phyloP scores from a whole-genome alignment of 2,329 filamentous ascomycete species.

The Annulohypoxylon truncatum region DNA sequence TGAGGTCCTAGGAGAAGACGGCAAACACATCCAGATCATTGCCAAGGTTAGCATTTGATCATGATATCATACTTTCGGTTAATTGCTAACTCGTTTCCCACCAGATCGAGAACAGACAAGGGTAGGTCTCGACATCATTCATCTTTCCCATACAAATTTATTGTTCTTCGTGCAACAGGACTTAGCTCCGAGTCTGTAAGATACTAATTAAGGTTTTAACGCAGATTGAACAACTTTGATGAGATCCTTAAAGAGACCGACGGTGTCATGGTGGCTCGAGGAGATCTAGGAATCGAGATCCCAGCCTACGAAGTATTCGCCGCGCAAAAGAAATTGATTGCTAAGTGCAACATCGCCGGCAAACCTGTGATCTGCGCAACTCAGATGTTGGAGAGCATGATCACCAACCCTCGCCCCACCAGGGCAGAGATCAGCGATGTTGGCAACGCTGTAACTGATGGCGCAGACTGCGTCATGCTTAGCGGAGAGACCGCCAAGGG shows the following conservation, averaged over 20 bases:
- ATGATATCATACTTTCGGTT: background rate
- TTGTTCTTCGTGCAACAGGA: background rate
- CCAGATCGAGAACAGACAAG: slow-evolving; percentile 97
- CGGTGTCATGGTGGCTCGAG: slow-evolving; percentile 99
- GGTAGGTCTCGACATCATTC: slow-evolving; percentile 51
- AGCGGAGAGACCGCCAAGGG: slow-evolving; percentile 99
- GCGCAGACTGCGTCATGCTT: slow-evolving; percentile 99
- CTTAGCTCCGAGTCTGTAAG: background rate
- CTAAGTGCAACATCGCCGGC: slow-evolving; percentile 99
- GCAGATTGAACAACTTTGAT: slow-evolving; percentile 92
- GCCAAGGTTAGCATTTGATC: slow-evolving; percentile 70
- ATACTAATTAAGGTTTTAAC: slow-evolving; percentile 13
- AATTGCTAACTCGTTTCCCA: slow-evolving; percentile 8
- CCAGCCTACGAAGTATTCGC: slow-evolving; percentile 98
- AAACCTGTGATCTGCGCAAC: slow-evolving; percentile 99
- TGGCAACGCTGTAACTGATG: slow-evolving; percentile 96
- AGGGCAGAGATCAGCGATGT: slow-evolving; percentile 99
- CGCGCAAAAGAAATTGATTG: slow-evolving; percentile 99
- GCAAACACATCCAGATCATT: slow-evolving; percentile 98
- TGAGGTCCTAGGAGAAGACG: slow-evolving; percentile 87
- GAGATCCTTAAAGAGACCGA: slow-evolving; percentile 97
- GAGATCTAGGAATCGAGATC: slow-evolving; percentile 98
- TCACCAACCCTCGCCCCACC: slow-evolving; percentile 98
- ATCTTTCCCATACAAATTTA: background rate
- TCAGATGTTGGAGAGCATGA: slow-evolving; percentile 99